These are phyloP conservation scores for Quercus mongolica DNA, from an alignment of 306 rosid species.

Conservation along the genomic window DNA sequence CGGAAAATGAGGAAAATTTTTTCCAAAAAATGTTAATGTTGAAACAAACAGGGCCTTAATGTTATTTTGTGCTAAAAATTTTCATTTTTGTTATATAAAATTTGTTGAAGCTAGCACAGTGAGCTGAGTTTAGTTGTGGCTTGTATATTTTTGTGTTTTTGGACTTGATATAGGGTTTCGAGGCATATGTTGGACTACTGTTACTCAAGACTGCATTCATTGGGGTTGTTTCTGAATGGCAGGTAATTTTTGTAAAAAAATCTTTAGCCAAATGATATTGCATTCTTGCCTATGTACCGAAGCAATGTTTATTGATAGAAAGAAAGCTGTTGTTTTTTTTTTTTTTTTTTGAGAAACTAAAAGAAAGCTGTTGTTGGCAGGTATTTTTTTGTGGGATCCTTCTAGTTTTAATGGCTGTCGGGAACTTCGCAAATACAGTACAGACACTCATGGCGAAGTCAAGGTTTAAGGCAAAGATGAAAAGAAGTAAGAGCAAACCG, in stretches of 20 bases:
- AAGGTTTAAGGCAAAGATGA: slow-evolving; percentile 97
- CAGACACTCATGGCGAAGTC: slow-evolving; percentile 85
- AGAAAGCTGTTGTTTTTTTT: background rate
- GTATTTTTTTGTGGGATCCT: slow-evolving; percentile 83
- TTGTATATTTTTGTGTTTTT: slow-evolving; percentile 17
- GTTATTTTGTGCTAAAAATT: background rate
- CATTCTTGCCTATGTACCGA: background rate
- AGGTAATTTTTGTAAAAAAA: slow-evolving; percentile 42
- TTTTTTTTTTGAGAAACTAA: background rate
- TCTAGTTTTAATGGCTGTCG: slow-evolving; percentile 84
- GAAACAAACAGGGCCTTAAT: background rate
- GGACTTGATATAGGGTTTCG: slow-evolving; percentile 62
- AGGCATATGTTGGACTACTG: slow-evolving; percentile 81
- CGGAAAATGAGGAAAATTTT: too few relatives aligned
- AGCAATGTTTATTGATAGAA: slow-evolving; percentile 9
- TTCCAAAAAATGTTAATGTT: too few relatives aligned
- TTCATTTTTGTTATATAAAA: background rate
- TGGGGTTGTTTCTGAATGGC: slow-evolving; percentile 85
- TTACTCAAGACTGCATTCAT: slow-evolving; percentile 72
- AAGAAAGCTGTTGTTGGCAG: slow-evolving; percentile 39
- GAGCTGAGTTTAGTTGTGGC: slow-evolving; percentile 1
- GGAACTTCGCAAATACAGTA: slow-evolving; percentile 88
- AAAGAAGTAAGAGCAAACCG: slow-evolving; percentile 84
- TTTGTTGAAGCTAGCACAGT: slow-evolving; percentile 9
- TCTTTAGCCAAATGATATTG: background rate